Percentiles rank a stretch among this genome's conserved stretches.
These are phyloP conservation scores for Beta vulgaris DNA, from an alignment of 148 eudicot genomes.

Conservation along the genomic window DNA sequence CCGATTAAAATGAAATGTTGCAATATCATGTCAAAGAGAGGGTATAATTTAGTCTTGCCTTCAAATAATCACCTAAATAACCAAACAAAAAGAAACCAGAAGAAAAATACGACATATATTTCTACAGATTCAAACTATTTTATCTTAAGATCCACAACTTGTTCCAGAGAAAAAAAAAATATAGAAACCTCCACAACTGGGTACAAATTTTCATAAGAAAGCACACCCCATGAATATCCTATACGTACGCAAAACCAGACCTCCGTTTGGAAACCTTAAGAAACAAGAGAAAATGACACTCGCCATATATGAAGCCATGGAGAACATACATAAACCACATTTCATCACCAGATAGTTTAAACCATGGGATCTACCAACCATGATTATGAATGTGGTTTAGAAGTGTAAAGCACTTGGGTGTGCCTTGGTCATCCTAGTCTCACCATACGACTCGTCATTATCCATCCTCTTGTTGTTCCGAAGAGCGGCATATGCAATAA, in stretches of 20 bases:
- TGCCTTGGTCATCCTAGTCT: slow-evolving; percentile 84
- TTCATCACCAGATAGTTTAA: not conserved
- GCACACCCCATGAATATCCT: not conserved
- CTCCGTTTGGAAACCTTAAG: slow-evolving; percentile 1
- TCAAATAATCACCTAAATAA: too few relatives aligned
- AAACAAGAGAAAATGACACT: not conserved
- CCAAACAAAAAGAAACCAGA: not conserved
- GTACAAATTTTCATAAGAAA: slow-evolving; percentile 15
- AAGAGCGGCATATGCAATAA: slow-evolving; percentile 70
- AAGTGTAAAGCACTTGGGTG: slow-evolving; percentile 69
- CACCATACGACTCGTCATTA: slow-evolving; percentile 78
- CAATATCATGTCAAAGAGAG: too few relatives aligned
- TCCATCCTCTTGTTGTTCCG: slow-evolving; percentile 83
- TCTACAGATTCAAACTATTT: slow-evolving; percentile 8
- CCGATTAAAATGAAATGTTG: too few relatives aligned
- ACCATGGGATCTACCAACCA: not conserved
- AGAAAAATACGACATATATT: not conserved
- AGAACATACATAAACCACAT: slow-evolving; percentile 7
- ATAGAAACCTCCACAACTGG: slow-evolving; percentile 13
- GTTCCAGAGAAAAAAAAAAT: too few relatives aligned
- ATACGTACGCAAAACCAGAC: not conserved
- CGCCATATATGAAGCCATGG: not conserved
- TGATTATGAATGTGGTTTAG: slow-evolving; percentile 14
- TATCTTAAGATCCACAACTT: too few relatives aligned
- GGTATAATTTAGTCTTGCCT: too few relatives aligned